Conservation (phyloP, 176 grass and related monocot genomes). For the Avena atlantica region DNA sequence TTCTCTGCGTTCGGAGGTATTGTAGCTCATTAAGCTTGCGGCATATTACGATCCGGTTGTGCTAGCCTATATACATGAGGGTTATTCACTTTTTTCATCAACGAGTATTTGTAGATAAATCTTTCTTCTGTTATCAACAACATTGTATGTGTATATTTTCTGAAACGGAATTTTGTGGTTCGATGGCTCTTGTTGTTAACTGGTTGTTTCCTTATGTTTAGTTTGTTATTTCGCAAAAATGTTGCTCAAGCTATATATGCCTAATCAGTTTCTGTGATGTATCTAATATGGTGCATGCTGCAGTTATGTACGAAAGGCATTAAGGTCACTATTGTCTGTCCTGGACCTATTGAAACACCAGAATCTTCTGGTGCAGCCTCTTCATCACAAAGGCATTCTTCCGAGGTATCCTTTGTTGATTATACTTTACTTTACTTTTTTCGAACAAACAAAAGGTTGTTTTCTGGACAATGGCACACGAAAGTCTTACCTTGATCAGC, state of each 20-base stretch:
- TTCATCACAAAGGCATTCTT: conserved; percentile 52
- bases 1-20: conserved; percentile 85
- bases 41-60: background rate
- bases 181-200: background rate
- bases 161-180: background rate
- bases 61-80: background rate
- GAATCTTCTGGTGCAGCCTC: conserved; percentile 52
- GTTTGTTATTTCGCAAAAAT: conserved; percentile 17
- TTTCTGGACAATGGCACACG: background rate
- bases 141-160: background rate
- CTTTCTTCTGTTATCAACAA: background rate
- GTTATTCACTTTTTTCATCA: background rate
- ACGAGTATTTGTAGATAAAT: conserved; percentile 6
- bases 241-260: background rate
- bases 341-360: conserved; percentile 84
- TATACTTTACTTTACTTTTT: conserved; percentile 15
- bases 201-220: conserved; percentile 17
- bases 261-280: conserved; percentile 10
- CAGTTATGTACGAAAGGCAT: conserved; percentile 95
- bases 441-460: conserved; percentile 1
- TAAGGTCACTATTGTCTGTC: conserved; percentile 89
- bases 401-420: conserved; percentile 63
- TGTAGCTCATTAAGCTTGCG: conserved; percentile 11
- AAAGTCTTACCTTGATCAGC: conserved; percentile 11
- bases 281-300: conserved; percentile 40